These are phyloP conservation scores for Mortierella alpina DNA, from an alignment of 192 early-diverging fungal species.

Conservation along the genomic window DNA sequence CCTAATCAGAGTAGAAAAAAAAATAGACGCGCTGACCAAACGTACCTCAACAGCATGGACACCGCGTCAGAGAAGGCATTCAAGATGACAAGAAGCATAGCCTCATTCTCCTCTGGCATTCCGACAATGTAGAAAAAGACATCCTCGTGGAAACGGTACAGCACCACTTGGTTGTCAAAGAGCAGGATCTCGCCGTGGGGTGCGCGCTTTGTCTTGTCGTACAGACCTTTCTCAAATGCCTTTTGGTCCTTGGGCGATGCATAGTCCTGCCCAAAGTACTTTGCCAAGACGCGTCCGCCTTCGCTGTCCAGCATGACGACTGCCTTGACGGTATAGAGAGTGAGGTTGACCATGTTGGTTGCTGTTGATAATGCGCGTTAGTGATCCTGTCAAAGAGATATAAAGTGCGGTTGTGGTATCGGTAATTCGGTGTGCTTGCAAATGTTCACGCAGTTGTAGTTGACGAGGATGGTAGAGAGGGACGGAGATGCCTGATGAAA, in stretches of 20 bases:
- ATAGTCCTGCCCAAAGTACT: conserved; percentile 85
- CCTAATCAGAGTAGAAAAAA: neutral
- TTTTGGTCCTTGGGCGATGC: conserved; percentile 85
- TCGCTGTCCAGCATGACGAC: conserved; percentile 92
- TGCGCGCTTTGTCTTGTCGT: conserved; percentile 89
- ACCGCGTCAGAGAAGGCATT: conserved; percentile 88
- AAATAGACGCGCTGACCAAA: neutral
- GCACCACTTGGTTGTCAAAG: conserved; percentile 91
- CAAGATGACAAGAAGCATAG: conserved; percentile 83
- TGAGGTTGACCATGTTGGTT: conserved; percentile 79
- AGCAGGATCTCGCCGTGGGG: conserved; percentile 88
- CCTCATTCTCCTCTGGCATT: conserved; percentile 92
- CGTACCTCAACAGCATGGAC: conserved; percentile 83
- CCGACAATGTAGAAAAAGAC: conserved; percentile 94
- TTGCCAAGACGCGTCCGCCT: conserved; percentile 91
- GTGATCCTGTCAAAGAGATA: neutral
- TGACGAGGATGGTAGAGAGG: too few relatives aligned
- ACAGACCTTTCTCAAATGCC: conserved; percentile 91
- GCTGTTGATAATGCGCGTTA: neutral
- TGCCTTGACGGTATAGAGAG: conserved; percentile 88
- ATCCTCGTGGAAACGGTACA: conserved; percentile 88
- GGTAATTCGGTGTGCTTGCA: neutral
- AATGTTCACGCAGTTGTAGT: too few relatives aligned
- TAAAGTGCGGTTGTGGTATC: neutral
- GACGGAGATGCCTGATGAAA: too few relatives aligned